Percentiles rank a stretch among this genome's conserved stretches.
phyloP scores from a whole-genome alignment of 1,139 yeast species.

The Candida labiduridarum region DNA sequence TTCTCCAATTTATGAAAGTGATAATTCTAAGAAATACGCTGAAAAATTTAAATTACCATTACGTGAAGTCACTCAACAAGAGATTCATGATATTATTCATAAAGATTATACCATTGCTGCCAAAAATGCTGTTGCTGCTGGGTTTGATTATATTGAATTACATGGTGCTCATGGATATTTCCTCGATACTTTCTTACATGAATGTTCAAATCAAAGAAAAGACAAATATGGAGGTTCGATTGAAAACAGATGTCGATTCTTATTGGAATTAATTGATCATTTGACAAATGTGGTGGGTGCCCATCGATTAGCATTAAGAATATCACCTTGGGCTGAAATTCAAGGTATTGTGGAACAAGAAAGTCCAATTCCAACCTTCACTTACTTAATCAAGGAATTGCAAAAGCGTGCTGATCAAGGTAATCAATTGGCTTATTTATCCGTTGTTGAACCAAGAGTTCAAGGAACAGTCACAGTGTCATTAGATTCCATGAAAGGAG shows the following conservation, averaged over 20 bases:
- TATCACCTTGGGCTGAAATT: conserved; percentile 59
- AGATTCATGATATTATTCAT: conserved; percentile 40
- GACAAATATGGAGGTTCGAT: conserved; percentile 59
- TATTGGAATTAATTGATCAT: conserved; percentile 59
- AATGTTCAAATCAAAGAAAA: conserved; percentile 52
- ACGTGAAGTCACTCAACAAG: conserved; percentile 43
- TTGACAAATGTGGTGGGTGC: conserved; percentile 54
- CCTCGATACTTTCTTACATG: conserved; percentile 57
- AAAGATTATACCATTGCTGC: conserved; percentile 46
- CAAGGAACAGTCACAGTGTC: conserved; percentile 18
- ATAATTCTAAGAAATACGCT: conserved; percentile 25
- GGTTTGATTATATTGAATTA: conserved; percentile 70
- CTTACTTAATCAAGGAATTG: conserved; percentile 38
- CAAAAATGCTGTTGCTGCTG: conserved; percentile 52
- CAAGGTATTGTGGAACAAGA: conserved; percentile 41
- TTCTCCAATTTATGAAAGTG: conserved; percentile 25
- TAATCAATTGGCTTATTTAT: conserved; percentile 50
- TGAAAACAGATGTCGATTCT: conserved; percentile 64
- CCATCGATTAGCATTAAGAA: conserved; percentile 53
- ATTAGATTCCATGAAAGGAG: conserved; percentile 14
- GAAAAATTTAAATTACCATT: conserved; percentile 34
- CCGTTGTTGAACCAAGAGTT: conserved; percentile 51
- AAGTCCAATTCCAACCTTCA: conserved; percentile 37
- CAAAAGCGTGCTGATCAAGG: conserved; percentile 43
- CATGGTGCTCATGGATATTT: conserved; percentile 74